phyloP scores from a whole-genome alignment of 2,329 filamentous ascomycete genomes.

The Berkeleyomyces rouxiae region DNA sequence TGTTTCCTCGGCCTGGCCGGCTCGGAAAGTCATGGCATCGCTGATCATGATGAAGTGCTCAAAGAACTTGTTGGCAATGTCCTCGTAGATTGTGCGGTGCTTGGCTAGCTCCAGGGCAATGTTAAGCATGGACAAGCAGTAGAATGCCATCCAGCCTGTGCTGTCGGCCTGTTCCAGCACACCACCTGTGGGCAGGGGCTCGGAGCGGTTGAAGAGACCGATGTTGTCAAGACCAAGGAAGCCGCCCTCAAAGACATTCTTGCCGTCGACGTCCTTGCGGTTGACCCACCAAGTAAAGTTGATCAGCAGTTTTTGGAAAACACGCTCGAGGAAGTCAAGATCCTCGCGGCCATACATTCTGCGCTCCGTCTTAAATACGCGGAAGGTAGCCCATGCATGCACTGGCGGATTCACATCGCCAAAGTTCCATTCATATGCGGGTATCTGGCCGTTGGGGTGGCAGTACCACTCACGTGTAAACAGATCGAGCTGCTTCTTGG shows the following conservation, averaged over 20 bases:
- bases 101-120: slow-evolving; percentile 91
- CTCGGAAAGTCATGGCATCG: slow-evolving; percentile 84
- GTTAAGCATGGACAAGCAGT: slow-evolving; percentile 91
- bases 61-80: slow-evolving; percentile 95
- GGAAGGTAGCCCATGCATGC: slow-evolving; percentile 89
- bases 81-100: slow-evolving; percentile 86
- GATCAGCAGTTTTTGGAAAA: slow-evolving; percentile 87
- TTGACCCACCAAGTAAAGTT: slow-evolving; percentile 99
- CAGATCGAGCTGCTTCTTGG: slow-evolving; percentile 92
- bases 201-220: slow-evolving; percentile 90
- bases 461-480: slow-evolving; percentile 98
- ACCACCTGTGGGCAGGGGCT: slow-evolving; percentile 84
- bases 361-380: slow-evolving; percentile 94
- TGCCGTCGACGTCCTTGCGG: slow-evolving; percentile 82
- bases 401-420: slow-evolving; percentile 93
- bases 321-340: slow-evolving; percentile 84
- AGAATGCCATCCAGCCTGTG: slow-evolving; percentile 98
- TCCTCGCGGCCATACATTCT: slow-evolving; percentile 94
- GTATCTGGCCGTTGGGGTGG: slow-evolving; percentile 89
- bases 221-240: slow-evolving; percentile 96
- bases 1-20: slow-evolving; percentile 51
- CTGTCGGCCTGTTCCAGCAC: slow-evolving; percentile 92
- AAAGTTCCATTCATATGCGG: slow-evolving; percentile 95
- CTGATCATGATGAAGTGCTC: slow-evolving; percentile 97
- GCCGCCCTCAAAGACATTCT: slow-evolving; percentile 93